Base-by-base conservation (phyloP, 2,329 filamentous ascomycete genomes). In the Claviceps spartinae region DNA sequence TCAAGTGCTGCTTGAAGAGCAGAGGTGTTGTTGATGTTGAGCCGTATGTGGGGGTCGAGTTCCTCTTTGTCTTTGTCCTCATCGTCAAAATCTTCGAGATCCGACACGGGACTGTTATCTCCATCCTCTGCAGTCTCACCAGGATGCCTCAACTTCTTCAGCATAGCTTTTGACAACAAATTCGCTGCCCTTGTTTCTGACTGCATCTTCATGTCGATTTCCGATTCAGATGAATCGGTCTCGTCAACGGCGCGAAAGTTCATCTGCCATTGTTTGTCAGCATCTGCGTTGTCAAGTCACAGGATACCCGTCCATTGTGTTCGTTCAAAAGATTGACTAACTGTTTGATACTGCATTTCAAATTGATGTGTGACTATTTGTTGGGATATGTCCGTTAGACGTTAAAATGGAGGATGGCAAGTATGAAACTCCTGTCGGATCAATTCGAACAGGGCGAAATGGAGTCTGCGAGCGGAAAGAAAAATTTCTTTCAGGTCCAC, bases 11-110 rank as follows among this genome's bases (percentile, higher is more conserved):
- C 76, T 58, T 81, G 79, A 49, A 98, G 86, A 37, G 91, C 93
- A 58, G 86, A 76, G 50, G 86, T 90, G 74, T 98, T 98, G 78
- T 98, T 96, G 73, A 97, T 97, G 50, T 90, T 96, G 58, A 96
- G 83, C 61, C 89, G 86, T 66, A 91, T 88, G 71, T 95, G 86
- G 16, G 89, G 87, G 55, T 94, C 81, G 42, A 95, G 78, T 63
- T 95, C 90, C 69, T 87, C 87, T 61, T 30, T 3, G 26, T 30
- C 26, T 30, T 81, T 85, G 61, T 94, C 89, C 57, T 87, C 86
- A 20, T 86, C 88, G 51, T 86, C 72, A 30, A 82, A 71, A 50
- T 87, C 86, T 61, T 87, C 85, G 50, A 91, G 82, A 61, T 96
- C 90, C 36, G 88, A 95, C 57, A 95, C 79, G 4, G 89, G 85